These are phyloP conservation scores for Suhomyces panamericanus DNA, from an alignment of 1,139 yeast genomes.

Conservation along the genomic window DNA sequence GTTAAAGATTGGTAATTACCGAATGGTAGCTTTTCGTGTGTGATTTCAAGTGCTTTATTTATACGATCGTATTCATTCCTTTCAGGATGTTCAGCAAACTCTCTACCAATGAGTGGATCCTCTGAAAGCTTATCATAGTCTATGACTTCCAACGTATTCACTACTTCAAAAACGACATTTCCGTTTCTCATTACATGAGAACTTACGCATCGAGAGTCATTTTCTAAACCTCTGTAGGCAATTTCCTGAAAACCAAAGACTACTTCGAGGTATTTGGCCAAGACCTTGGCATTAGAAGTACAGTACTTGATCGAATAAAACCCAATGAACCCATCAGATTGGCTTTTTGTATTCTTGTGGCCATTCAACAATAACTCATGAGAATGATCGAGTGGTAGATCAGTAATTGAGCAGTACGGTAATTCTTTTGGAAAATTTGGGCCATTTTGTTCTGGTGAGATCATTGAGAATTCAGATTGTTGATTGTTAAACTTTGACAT, in stretches of 20 bases:
- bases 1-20: not conserved
- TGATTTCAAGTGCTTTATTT: no score
- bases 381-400: conserved; percentile 20
- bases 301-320: conserved; percentile 43
- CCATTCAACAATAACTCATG: conserved; percentile 29
- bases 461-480: not conserved
- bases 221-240: conserved; percentile 69
- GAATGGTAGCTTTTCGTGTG: not conserved
- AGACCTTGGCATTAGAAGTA: conserved; percentile 66
- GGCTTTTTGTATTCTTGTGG: conserved; percentile 21
- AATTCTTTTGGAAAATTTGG: not conserved
- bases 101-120: not conserved
- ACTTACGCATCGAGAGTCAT: conserved; percentile 56
- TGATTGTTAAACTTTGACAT: no score
- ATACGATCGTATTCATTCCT: not conserved
- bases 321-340: conserved; percentile 33
- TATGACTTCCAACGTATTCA: conserved; percentile 28
- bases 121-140: conserved; percentile 18
- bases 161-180: conserved; percentile 51
- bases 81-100: not conserved
- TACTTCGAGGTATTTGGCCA: conserved; percentile 54
- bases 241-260: conserved; percentile 63
- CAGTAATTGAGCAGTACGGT: conserved; percentile 27
- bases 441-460: not conserved
- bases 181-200: conserved; percentile 66